Evolutionary conservation across 2,329 filamentous ascomycete species (phyloP).

Genomic region (Alternaria longipes): DNA sequence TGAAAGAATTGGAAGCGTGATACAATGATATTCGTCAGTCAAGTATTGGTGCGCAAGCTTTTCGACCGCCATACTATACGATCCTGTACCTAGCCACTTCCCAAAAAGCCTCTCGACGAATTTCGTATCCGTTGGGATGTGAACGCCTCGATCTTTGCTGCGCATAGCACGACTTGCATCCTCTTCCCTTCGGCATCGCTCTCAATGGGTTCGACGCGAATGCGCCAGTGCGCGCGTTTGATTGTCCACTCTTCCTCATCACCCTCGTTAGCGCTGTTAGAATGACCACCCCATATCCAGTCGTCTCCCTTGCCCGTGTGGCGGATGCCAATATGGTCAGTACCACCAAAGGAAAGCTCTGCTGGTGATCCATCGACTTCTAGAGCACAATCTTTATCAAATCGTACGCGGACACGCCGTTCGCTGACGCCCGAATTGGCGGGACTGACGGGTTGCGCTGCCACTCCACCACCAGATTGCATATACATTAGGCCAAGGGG

Average conservation of each 20-base stretch:
- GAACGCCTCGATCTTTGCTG: conserved; percentile 78
- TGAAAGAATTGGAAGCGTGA: background rate
- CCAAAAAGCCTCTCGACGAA: conserved; percentile 69
- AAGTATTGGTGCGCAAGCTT: background rate
- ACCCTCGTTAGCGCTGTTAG: background rate
- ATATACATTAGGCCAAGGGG: conserved; percentile 74
- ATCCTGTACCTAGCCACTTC: conserved; percentile 7
- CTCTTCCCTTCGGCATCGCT: conserved; percentile 57
- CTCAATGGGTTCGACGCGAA: conserved; percentile 65
- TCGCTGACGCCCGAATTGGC: conserved; percentile 75
- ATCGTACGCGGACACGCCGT: conserved; percentile 65
- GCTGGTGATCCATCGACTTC: conserved; percentile 37
- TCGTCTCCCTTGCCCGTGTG: background rate
- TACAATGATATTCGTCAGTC: background rate
- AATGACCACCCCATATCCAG: conserved; percentile 7
- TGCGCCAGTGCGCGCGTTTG: conserved; percentile 51
- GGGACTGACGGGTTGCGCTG: conserved; percentile 70
- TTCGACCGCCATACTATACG: background rate
- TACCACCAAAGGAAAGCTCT: conserved; percentile 24
- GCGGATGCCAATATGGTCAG: conserved; percentile 30
- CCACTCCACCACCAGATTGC: conserved; percentile 65
- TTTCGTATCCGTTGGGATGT: conserved; percentile 74
- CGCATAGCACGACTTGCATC: conserved; percentile 76
- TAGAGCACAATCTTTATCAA: conserved; percentile 33
- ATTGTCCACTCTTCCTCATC: conserved; percentile 47